phyloP scores from a whole-genome alignment of 352 stramenopile genomes.

The Pythium folliculosum region DNA sequence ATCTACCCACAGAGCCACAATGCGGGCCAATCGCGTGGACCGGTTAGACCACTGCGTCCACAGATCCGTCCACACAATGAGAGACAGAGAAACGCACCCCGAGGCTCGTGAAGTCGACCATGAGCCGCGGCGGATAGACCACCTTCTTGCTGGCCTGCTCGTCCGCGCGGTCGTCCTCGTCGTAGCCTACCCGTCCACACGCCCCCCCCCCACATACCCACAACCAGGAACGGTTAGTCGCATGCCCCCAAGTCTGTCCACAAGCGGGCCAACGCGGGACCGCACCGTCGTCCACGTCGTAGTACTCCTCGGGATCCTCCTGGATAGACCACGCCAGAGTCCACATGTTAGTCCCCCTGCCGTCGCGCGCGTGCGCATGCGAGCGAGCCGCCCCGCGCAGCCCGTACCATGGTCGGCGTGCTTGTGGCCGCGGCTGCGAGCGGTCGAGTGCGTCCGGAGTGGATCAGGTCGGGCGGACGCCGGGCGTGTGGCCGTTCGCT shows the following conservation, averaged over 20 bases:
- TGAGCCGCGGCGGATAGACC: conserved; percentile 72
- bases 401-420: conserved; percentile 10
- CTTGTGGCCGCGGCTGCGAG: neutral
- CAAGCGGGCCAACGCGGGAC: neutral
- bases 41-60: neutral
- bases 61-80: neutral
- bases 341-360: neutral
- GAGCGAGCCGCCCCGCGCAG: neutral
- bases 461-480: neutral
- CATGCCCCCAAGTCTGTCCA: neutral
- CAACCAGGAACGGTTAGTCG: neutral
- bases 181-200: conserved; percentile 16
- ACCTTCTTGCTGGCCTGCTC: conserved; percentile 34
- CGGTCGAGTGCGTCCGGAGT: neutral
- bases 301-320: conserved; percentile 35
- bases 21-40: too few relatives aligned
- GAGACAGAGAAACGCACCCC: conserved; percentile 43
- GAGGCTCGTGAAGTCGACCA: conserved; percentile 85
- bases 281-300: conserved; percentile 31
- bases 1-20: conserved; percentile 39
- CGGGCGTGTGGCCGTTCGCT: conserved; percentile 4
- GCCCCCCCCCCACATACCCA: neutral
- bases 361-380: neutral
- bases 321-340: conserved; percentile 8
- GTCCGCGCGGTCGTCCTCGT: conserved; percentile 38